phyloP scores from a whole-genome alignment of 805 yeast genomes.

The Cyberlindnera mississippiensis region DNA sequence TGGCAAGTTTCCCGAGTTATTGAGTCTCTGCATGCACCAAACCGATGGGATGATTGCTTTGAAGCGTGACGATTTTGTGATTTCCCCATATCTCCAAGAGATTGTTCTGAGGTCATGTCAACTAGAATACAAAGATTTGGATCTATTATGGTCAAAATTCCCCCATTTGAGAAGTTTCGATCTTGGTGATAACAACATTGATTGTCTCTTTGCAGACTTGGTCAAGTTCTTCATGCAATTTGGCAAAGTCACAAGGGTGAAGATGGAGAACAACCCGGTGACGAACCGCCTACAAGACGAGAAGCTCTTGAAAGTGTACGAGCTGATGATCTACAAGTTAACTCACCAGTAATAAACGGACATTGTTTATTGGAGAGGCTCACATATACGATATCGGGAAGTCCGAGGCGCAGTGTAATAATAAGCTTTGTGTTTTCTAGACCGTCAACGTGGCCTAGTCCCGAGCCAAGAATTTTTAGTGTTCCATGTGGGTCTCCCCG shows the following conservation, averaged over 20 bases:
- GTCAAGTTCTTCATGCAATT: conserved; percentile 8
- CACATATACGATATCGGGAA: too few species aligned
- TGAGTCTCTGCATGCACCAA: conserved; percentile 2
- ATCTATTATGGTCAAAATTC: conserved; percentile 1
- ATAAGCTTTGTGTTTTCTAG: too few species aligned
- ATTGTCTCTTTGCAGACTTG: conserved; percentile 11
- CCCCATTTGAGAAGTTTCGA: conserved; percentile 9
- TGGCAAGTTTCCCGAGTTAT: conserved; percentile 6
- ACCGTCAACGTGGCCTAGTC: too few species aligned
- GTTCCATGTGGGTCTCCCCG: too few species aligned
- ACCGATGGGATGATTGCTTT: neutral
- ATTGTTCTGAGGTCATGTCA: conserved; percentile 5
- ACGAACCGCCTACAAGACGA: conserved; percentile 6
- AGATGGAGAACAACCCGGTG: conserved; percentile 16
- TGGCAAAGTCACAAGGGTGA: conserved; percentile 5
- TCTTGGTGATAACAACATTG: conserved; percentile 10
- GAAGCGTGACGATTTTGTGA: neutral
- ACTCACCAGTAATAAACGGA: conserved; percentile 5
- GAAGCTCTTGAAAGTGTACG: conserved; percentile 7
- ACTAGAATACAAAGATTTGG: conserved; percentile 8
- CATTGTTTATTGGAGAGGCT: neutral
- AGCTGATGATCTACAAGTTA: conserved; percentile 15
- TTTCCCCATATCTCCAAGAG: conserved; percentile 5
- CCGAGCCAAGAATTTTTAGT: too few species aligned
- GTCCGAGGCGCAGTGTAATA: too few species aligned